These are phyloP conservation scores for Neopestalotiopsis sp. DNA, from an alignment of 2,329 filamentous ascomycete genomes.

Conservation along the genomic window DNA sequence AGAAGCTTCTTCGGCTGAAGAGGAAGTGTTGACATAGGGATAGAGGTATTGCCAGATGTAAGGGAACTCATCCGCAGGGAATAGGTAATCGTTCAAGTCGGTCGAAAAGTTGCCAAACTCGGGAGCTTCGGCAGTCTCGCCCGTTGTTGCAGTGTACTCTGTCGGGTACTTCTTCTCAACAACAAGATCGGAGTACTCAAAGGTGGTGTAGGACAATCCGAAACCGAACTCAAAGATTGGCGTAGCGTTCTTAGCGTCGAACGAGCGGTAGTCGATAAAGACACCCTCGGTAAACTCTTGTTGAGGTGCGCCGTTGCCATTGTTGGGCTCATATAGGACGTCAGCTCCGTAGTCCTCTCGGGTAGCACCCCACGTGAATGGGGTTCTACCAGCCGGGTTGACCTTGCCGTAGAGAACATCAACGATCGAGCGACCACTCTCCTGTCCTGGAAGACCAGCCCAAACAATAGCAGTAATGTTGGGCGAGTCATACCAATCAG, in stretches of 20 bases:
- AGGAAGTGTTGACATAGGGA: conserved; percentile 71
- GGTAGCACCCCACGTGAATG: conserved; percentile 79
- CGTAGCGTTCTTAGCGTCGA: conserved; percentile 69
- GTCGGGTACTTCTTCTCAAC: conserved; percentile 55
- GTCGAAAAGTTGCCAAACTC: conserved; percentile 68
- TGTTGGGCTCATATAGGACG: conserved; percentile 72
- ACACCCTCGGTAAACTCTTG: conserved; percentile 76
- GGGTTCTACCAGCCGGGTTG: conserved; percentile 77
- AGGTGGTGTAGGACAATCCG: conserved; percentile 81
- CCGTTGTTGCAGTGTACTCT: conserved; percentile 63
- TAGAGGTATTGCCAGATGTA: conserved; percentile 66
- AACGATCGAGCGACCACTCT: conserved; percentile 78
- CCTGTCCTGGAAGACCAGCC: conserved; percentile 82
- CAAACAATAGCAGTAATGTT: conserved; percentile 87
- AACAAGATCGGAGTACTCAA: conserved; percentile 72
- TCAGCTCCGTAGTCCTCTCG: conserved; percentile 72
- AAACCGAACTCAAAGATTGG: conserved; percentile 84
- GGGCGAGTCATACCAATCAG: conserved; percentile 73
- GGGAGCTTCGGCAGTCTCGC: conserved; percentile 67
- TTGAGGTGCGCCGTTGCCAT: conserved; percentile 69
- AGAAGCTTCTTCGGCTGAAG: conserved; percentile 59
- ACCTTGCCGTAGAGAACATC: conserved; percentile 84
- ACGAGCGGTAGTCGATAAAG: conserved; percentile 82
- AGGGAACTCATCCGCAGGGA: conserved; percentile 61
- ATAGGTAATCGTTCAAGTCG: conserved; percentile 68